Evolutionary conservation across 768 basidiomycete genomes (phyloP).

Genomic region (Pseudohyphozyma bogoriensis): DNA sequence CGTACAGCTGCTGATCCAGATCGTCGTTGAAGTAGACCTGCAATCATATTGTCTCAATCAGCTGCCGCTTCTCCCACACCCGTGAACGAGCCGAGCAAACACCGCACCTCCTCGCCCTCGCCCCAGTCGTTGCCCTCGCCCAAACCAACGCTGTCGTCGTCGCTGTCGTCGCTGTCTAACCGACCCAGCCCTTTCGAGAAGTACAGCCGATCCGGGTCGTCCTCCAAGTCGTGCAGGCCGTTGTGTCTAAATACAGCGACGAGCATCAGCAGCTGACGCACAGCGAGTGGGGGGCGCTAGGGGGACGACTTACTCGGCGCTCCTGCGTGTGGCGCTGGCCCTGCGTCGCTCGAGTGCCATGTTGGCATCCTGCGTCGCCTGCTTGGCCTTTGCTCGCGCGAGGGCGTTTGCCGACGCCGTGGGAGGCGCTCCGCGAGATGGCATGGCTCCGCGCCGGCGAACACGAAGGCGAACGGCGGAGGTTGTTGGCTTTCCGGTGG

Average conservation of each 20-base stretch:
- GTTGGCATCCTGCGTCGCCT: conserved; percentile 12
- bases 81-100: background rate
- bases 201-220: conserved; percentile 75
- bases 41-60: background rate
- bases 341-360: background rate
- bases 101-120: conserved; percentile 15
- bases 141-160: conserved; percentile 17
- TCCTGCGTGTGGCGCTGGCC: too few relatives aligned
- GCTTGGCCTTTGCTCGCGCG: conserved; percentile 24
- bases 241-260: conserved; percentile 1
- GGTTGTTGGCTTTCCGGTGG: background rate
- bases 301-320: too few relatives aligned
- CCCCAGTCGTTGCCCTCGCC: conserved; percentile 18
- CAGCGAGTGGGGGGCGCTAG: too few relatives aligned
- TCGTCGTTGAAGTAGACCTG: conserved; percentile 1
- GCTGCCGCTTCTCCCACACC: background rate
- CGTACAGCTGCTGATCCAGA: background rate
- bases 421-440: conserved; percentile 11
- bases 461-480: too few relatives aligned
- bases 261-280: too few relatives aligned
- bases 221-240: conserved; percentile 23
- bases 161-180: conserved; percentile 40
- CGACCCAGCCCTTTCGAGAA: conserved; percentile 61
- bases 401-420: conserved; percentile 13
- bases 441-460: conserved; percentile 15